Conservation (phyloP, 306 rosid species). For the Cucurbita moschata region DNA sequence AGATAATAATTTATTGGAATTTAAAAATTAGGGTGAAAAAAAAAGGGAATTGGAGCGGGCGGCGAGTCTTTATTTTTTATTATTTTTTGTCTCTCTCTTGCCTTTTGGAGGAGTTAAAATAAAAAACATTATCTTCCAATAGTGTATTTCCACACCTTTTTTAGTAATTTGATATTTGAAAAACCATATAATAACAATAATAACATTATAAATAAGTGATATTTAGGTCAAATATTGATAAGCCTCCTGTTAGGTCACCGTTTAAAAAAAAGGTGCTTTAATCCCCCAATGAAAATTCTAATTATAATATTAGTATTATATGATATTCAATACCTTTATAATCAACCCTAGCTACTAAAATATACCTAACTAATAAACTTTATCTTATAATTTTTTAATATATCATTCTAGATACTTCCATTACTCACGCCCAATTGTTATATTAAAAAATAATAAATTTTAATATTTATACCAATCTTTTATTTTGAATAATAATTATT, state of each 20-base stretch:
- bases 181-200: background rate
- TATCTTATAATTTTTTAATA: too few species aligned
- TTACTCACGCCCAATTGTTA: too few species aligned
- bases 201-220: background rate
- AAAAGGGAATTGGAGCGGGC: background rate
- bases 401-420: too few species aligned
- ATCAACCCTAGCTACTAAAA: too few species aligned
- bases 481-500: too few species aligned
- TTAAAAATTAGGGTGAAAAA: background rate
- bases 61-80: background rate
- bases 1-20: too few species aligned
- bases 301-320: background rate
- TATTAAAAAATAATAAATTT: too few species aligned
- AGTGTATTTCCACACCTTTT: conserved; percentile 3
- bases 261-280: background rate
- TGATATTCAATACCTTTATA: background rate
- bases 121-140: conserved; percentile 4
- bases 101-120: background rate
- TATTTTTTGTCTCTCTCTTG: background rate
- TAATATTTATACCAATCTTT: too few species aligned
- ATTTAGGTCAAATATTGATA: background rate
- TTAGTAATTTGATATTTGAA: background rate
- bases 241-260: background rate
- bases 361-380: too few species aligned
- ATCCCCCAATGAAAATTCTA: background rate